Conservation (phyloP, 306 rosid genomes). For the Arachis hypogaea region DNA sequence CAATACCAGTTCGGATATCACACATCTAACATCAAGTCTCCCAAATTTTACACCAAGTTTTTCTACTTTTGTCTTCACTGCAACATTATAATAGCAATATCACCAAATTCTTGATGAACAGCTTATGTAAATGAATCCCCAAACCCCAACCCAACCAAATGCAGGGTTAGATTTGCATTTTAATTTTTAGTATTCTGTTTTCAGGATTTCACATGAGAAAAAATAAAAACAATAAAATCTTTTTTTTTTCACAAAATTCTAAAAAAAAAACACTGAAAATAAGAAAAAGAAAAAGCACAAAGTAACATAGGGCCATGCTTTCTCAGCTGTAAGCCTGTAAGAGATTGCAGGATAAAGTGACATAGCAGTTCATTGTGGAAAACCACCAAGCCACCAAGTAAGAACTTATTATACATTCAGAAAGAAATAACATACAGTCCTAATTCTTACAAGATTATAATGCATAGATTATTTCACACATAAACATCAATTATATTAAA, state of each 20-base stretch:
- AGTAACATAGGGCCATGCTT: background rate
- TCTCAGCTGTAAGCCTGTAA: background rate
- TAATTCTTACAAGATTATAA: background rate
- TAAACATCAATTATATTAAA: background rate
- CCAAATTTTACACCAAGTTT: background rate
- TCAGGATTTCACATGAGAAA: too few species aligned
- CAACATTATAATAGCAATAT: background rate
- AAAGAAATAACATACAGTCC: background rate
- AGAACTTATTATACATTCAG: background rate
- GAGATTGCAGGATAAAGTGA: background rate
- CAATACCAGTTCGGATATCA: conserved; percentile 12
- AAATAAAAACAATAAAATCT: too few species aligned
- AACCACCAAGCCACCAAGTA: background rate
- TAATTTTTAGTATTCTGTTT: too few species aligned
- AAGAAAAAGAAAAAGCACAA: background rate
- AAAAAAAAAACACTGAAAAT: background rate
- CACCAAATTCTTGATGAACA: background rate
- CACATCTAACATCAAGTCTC: background rate
- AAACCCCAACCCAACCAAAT: too few species aligned
- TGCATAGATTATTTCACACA: background rate
- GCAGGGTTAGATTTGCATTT: too few species aligned
- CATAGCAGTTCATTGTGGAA: background rate
- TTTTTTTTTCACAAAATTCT: too few species aligned
- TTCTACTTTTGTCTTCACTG: background rate
- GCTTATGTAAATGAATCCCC: background rate